Conservation (phyloP, 2,329 filamentous ascomycete species). For the Hymenoscyphus occultus region DNA sequence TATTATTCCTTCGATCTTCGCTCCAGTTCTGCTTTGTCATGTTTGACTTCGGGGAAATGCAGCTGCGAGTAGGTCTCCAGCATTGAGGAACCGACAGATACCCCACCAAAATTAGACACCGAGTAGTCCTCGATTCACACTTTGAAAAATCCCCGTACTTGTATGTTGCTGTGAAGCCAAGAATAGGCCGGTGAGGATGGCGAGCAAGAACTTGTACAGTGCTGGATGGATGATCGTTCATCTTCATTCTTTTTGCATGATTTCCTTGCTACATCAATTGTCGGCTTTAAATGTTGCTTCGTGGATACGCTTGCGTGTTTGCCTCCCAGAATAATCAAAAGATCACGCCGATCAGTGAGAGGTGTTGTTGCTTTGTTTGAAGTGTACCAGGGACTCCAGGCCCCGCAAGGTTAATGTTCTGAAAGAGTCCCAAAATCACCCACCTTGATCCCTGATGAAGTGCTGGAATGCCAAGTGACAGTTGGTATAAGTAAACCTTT, state of each 20-base stretch:
- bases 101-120: neutral
- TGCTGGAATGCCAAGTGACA: neutral
- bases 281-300: neutral
- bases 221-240: neutral
- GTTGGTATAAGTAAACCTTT: conserved; percentile 2
- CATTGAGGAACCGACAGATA: neutral
- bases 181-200: neutral
- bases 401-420: conserved; percentile 10
- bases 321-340: conserved; percentile 18
- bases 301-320: neutral
- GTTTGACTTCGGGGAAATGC: neutral
- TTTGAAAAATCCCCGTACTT: too few species aligned
- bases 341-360: conserved; percentile 7
- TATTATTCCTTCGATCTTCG: neutral
- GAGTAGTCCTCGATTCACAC: neutral
- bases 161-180: too few species aligned
- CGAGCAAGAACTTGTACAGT: neutral
- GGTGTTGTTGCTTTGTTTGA: conserved; percentile 17
- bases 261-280: neutral
- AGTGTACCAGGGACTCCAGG: conserved; percentile 11
- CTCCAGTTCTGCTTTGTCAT: conserved; percentile 6
- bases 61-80: neutral
- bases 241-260: conserved; percentile 12
- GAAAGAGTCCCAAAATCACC: neutral
- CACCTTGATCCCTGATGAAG: conserved; percentile 16